These are phyloP conservation scores for Thuja plicata DNA, from an alignment of 83 land plant genomes.

Conservation along the genomic window DNA sequence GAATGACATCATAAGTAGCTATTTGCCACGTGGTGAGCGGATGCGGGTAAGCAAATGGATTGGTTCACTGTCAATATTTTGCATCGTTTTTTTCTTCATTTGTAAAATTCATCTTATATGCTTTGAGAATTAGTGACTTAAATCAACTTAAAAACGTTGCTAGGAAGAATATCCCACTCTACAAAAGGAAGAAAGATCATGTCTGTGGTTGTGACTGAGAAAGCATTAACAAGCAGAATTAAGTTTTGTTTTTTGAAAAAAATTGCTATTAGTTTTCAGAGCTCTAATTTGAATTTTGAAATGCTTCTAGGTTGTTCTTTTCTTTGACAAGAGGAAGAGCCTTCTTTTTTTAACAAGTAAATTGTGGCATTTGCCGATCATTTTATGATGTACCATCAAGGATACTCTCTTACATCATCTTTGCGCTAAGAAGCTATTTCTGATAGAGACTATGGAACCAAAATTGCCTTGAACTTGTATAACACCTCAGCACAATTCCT, in stretches of 20 bases:
- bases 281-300: not conserved
- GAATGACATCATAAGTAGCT: not conserved
- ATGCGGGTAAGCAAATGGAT: constrained; percentile 7
- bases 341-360: not conserved
- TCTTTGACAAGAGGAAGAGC: not conserved
- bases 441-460: not conserved
- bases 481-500: not conserved
- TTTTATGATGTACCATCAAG: not conserved
- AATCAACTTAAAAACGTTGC: not conserved
- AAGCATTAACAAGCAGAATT: not conserved
- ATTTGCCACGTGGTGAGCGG: constrained; percentile 11
- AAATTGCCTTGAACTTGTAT: not conserved
- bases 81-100: not conserved
- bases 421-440: not conserved
- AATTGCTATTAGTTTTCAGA: not conserved
- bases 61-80: not conserved
- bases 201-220: not conserved
- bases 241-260: not conserved
- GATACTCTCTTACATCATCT: not conserved
- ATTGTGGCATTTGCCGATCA: not conserved
- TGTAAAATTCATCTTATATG: not conserved
- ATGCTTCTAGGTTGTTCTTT: not conserved
- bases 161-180: not conserved
- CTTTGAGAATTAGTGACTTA: not conserved
- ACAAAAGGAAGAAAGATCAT: not conserved